These are phyloP conservation scores for Emergomyces pasteurianus DNA, from an alignment of 2,329 filamentous ascomycete genomes.

Conservation along the genomic window DNA sequence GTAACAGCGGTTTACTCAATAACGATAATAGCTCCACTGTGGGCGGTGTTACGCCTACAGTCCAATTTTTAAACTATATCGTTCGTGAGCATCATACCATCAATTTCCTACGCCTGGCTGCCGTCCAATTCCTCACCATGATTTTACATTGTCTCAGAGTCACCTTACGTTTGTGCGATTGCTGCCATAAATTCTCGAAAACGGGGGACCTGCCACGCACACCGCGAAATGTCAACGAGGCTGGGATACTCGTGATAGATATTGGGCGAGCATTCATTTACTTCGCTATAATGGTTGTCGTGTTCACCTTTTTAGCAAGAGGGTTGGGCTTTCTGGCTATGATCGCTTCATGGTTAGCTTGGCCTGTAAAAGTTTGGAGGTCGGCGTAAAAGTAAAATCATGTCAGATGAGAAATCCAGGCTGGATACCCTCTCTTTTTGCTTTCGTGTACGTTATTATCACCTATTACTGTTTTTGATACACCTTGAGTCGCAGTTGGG, in stretches of 20 bases:
- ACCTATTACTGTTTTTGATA: not conserved
- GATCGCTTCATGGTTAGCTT: conserved; percentile 25
- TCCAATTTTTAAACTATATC: not conserved
- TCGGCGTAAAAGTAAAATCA: conserved; percentile 9
- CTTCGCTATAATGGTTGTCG: conserved; percentile 22
- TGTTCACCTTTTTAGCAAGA: conserved; percentile 20
- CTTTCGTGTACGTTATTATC: not conserved
- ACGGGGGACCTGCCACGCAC: not conserved
- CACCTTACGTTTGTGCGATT: not conserved
- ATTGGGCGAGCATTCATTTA: conserved; percentile 24
- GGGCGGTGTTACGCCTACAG: not conserved
- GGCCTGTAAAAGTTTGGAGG: conserved; percentile 20
- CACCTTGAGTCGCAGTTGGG: not conserved
- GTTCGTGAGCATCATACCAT: not conserved
- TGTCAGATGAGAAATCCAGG: not conserved
- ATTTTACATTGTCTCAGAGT: conserved; percentile 1
- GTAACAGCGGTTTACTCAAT: not conserved
- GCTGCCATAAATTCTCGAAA: not conserved
- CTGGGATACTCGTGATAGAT: conserved; percentile 16
- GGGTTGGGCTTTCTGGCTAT: conserved; percentile 22
- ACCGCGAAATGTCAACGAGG: conserved; percentile 1
- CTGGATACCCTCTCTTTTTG: not conserved
- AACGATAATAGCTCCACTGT: not conserved
- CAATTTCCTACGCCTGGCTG: not conserved
- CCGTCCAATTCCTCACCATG: not conserved